phyloP scores from a whole-genome alignment of 306 rosid species.

The Dryas drummondii region DNA sequence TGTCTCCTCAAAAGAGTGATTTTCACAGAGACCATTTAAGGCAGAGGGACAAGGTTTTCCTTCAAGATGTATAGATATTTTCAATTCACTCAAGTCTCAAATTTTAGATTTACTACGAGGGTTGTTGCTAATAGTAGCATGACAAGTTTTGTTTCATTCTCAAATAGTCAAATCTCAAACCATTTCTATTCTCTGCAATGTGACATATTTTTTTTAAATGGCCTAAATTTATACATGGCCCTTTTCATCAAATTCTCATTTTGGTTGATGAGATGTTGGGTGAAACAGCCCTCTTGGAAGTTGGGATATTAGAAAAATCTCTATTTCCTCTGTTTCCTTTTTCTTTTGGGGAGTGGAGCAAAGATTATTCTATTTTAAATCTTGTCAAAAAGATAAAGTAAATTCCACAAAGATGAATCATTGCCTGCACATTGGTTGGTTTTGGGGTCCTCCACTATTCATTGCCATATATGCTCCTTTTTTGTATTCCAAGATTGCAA shows the following conservation, averaged over 20 bases:
- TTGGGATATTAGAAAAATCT: too few relatives aligned
- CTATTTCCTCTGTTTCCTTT: background rate
- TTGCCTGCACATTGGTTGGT: background rate
- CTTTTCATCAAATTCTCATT: too few relatives aligned
- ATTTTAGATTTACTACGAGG: background rate
- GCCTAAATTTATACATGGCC: too few relatives aligned
- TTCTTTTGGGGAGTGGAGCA: background rate
- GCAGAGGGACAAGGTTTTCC: constrained; percentile 3
- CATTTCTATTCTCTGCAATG: background rate
- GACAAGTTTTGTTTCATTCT: background rate
- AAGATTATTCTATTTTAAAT: background rate
- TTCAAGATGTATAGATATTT: background rate
- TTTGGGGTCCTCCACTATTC: constrained; percentile 18
- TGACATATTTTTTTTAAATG: background rate
- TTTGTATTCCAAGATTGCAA: background rate
- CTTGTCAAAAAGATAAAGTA: background rate
- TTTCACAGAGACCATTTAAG: constrained; percentile 3
- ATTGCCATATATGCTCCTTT: background rate
- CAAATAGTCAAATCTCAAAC: background rate
- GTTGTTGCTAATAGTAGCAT: constrained; percentile 4
- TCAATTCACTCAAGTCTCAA: constrained; percentile 4
- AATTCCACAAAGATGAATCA: background rate
- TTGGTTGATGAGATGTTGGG: too few relatives aligned
- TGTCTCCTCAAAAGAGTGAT: background rate
- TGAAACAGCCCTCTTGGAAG: too few relatives aligned